Base-by-base conservation (phyloP, 2,329 filamentous ascomycete genomes). In the Colletotrichum lini region DNA sequence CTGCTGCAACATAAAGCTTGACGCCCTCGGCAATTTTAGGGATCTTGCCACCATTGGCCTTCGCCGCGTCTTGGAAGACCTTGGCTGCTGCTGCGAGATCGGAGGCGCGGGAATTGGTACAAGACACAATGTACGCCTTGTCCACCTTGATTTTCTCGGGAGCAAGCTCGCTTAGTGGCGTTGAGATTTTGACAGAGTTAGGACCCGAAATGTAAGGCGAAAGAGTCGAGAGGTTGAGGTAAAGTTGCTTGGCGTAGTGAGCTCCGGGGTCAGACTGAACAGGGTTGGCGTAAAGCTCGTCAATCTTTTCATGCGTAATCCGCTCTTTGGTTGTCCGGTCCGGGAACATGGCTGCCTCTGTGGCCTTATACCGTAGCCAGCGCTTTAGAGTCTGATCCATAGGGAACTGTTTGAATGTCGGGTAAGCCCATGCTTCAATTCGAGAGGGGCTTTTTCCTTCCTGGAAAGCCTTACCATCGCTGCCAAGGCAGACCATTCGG, bases 111-210 rank as follows among this genome's bases (percentile, higher is more conserved):
- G 90, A 92, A 82, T 98, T 98, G 7, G 96, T 98, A 85, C 96
- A 98, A 0, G 92, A 95, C 0, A 98, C 92, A 0, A 98, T 85
- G 26, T 98, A 98, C 0, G 94, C 95, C 78, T 93, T 94, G 84
- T 98, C 84, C 30, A 98, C 82, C 60, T 89, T 87, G 79, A 98
- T 97, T 74, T 93, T 83, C 78, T 96, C 86, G 0, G 88, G 79
- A 75, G 92, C 92, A 1, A 98, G 88, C 40, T 96, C 90, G 6
- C 85, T 83, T 0, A 98, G 81, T 0, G 96, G 94, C 0, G 92
- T 97, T 0, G 93, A 91, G 0, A 98, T 84, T 81, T 98, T 98
- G 77, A 98, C 94, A 0, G 93, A 95, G 82, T 98, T 98, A 0
- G 96, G 96, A 0, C 96, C 95, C 0, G 95, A 88, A 12, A 98